phyloP scores from a whole-genome alignment of 106 monocot genomes.

The Xerophyta viscosa region DNA sequence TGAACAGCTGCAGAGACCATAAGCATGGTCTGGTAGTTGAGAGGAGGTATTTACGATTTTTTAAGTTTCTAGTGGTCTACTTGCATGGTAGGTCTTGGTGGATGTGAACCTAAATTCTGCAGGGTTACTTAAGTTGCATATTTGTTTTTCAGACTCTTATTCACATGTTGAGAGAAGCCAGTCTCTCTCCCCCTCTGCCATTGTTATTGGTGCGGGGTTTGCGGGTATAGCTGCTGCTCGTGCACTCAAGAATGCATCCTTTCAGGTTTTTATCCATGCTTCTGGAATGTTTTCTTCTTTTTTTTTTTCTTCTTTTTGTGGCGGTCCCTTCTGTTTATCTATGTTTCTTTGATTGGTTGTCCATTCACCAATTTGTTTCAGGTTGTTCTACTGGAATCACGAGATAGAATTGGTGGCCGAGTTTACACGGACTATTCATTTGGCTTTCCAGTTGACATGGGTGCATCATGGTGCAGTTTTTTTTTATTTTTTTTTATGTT shows the following conservation, averaged over 20 bases:
- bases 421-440: constrained; percentile 81
- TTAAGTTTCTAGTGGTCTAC: too few relatives aligned
- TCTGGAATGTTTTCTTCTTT: not conserved
- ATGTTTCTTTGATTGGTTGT: not conserved
- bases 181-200: constrained; percentile 41
- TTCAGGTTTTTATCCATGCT: constrained; percentile 39
- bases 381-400: constrained; percentile 93
- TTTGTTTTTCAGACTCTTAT: constrained; percentile 27
- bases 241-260: constrained; percentile 78
- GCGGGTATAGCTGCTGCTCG: constrained; percentile 79
- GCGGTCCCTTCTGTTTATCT: not conserved
- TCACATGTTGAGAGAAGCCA: constrained; percentile 21
- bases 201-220: constrained; percentile 78
- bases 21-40: too few relatives aligned
- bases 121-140: not conserved
- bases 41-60: too few relatives aligned
- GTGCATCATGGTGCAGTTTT: constrained; percentile 72
- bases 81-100: too few relatives aligned
- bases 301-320: not conserved
- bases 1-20: too few relatives aligned
- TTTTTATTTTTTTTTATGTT: too few relatives aligned
- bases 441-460: constrained; percentile 94
- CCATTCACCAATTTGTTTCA: constrained; percentile 11
- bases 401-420: constrained; percentile 89
- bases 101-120: too few relatives aligned